Evolutionary conservation across 768 basidiomycete species (phyloP).

Genomic region (Xerocomus potaroensis): DNA sequence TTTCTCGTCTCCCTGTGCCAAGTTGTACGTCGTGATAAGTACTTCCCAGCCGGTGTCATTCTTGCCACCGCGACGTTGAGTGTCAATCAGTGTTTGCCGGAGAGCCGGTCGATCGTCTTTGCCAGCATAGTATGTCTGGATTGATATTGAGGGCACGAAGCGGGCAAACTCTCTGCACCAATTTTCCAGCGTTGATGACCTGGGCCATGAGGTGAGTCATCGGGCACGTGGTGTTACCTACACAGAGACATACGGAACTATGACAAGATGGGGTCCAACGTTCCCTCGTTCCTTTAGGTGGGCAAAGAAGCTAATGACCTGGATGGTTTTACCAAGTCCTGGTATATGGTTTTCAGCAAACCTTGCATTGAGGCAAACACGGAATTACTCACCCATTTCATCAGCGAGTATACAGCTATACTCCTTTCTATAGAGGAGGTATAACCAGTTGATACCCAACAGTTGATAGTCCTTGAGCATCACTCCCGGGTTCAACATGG

Average conservation of each 20-base stretch:
- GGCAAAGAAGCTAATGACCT: conserved; percentile 96
- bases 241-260: conserved; percentile 77
- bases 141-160: conserved; percentile 81
- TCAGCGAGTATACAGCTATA: conserved; percentile 96
- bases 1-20: conserved; percentile 81
- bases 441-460: conserved; percentile 96
- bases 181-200: conserved; percentile 95
- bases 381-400: conserved; percentile 82
- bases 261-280: conserved; percentile 84
- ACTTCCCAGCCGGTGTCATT: conserved; percentile 79
- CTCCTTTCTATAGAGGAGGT: conserved; percentile 73
- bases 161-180: conserved; percentile 96
- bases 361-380: background rate
- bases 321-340: conserved; percentile 98
- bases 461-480: conserved; percentile 95
- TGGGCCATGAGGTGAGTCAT: conserved; percentile 28
- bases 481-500: conserved; percentile 58
- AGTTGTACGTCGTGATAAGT: conserved; percentile 91
- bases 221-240: background rate
- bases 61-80: conserved; percentile 43
- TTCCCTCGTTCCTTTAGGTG: conserved; percentile 76
- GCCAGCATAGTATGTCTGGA: conserved; percentile 91
- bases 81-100: conserved; percentile 66
- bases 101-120: conserved; percentile 80
- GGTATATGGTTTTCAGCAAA: background rate